Evolutionary conservation across 192 early-diverging fungal genomes (phyloP).

Genomic region (Backusella mclennaniae): DNA sequence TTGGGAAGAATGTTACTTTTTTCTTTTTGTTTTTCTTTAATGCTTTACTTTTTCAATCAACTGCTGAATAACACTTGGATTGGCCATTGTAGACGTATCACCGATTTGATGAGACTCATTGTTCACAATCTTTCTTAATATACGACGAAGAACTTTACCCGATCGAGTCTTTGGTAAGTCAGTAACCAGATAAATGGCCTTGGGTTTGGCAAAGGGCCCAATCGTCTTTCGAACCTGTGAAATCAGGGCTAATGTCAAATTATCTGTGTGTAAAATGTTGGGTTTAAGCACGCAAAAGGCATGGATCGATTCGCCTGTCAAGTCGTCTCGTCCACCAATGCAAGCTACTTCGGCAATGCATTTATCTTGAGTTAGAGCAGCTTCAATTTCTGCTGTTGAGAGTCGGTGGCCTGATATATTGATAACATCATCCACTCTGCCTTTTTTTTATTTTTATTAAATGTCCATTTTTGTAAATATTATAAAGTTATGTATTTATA

Average conservation of each 20-base stretch:
- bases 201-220: constrained; percentile 92
- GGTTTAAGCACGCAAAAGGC: constrained; percentile 83
- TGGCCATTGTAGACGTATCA: constrained; percentile 14
- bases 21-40: neutral
- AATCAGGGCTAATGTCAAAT: constrained; percentile 60
- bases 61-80: constrained; percentile 7
- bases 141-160: constrained; percentile 96
- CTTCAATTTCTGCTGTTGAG: constrained; percentile 93
- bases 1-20: neutral
- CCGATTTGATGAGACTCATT: constrained; percentile 84
- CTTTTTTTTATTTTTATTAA: neutral
- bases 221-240: constrained; percentile 84
- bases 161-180: constrained; percentile 95
- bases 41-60: neutral
- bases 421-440: constrained; percentile 67
- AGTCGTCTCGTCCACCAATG: constrained; percentile 82
- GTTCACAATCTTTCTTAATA: constrained; percentile 91
- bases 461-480: too few relatives aligned
- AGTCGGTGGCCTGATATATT: constrained; percentile 96
- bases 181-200: constrained; percentile 77
- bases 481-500: neutral
- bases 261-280: constrained; percentile 38
- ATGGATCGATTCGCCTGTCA: constrained; percentile 90
- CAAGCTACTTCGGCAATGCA: constrained; percentile 89
- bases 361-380: constrained; percentile 77